Base-by-base conservation (phyloP, 352 stramenopile species). In the Globisporangium okanoganense region DNA sequence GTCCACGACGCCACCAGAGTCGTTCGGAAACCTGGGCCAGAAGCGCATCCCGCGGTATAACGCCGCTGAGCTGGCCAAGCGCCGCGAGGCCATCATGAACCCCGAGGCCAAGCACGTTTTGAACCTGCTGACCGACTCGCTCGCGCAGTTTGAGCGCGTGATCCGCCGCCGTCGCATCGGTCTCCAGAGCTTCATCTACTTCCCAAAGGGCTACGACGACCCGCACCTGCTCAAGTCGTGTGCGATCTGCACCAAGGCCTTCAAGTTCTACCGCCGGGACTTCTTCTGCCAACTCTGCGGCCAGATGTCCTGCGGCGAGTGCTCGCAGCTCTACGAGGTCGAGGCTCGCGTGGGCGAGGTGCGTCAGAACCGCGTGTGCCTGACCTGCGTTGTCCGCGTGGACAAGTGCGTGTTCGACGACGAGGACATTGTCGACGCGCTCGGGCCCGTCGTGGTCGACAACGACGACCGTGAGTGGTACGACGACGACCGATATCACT, bases 141-240 rank as follows among this genome's bases (percentile, higher is more conserved):
- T 90, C 38, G 50, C 52, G 35, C 60, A 85, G 54, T 78, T 86
- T 14, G 78, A 88, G 53, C 70, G 70, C 4, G 71, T 90, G 24
- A 79, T 87, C 64, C 80, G 80, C 9, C 78, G 80, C 27, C 74
- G 78, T 6, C 74, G 80, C 18, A 81, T 90, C 59, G 80, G 80
- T 2, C 84, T 88, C 56, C 80, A 90, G 71, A 69, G 70, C 7
- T 89, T 88, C 59, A 65, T 88, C 24, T 84, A 83, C 67, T 85
- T 85, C 31, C 74, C 78, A 5, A 75, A 64, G 22, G 64, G 64
- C 10, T 72, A 76, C 49, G 64, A 80, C 18, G 61, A 67, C 16
- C 49, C 49, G 20, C n/a, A 68, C 1, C 64, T 76, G 22, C 50
- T 52, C 24, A 73, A 74, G n/a, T 43, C 35, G 25, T 89, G 79